Conservation (phyloP, 352 stramenopile species). For the Phytopythium cucurbitacearum region DNA sequence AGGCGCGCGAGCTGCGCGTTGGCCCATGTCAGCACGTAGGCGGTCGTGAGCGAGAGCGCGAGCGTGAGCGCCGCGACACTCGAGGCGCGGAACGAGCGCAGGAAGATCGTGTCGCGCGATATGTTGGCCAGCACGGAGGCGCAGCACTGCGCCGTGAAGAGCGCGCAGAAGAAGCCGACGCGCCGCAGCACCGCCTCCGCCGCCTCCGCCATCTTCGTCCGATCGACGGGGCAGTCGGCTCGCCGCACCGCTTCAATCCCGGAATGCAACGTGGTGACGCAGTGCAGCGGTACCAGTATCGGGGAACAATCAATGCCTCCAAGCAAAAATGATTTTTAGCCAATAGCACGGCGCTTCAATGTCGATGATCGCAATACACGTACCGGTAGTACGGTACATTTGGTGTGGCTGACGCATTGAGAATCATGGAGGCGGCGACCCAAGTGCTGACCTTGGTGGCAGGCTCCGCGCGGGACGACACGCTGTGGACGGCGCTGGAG, state of each 20-base stretch:
- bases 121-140: constrained; percentile 69
- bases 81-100: constrained; percentile 62
- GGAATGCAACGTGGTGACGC: too few relatives aligned
- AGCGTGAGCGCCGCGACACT: constrained; percentile 73
- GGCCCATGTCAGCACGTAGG: constrained; percentile 54
- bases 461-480: not conserved
- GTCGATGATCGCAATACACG: too few relatives aligned
- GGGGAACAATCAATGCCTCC: too few relatives aligned
- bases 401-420: too few relatives aligned
- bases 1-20: constrained; percentile 32
- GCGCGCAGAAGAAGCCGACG: constrained; percentile 77
- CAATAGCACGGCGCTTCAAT: too few relatives aligned
- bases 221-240: too few relatives aligned
- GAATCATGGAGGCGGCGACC: constrained; percentile 2
- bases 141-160: constrained; percentile 82
- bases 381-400: too few relatives aligned
- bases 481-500: constrained; percentile 7
- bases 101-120: constrained; percentile 80
- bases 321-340: too few relatives aligned
- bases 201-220: not conserved
- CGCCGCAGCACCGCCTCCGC: constrained; percentile 29
- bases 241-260: too few relatives aligned
- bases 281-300: too few relatives aligned
- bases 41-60: constrained; percentile 64
- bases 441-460: not conserved